These are phyloP conservation scores for Carex parvula DNA, from an alignment of 176 grass and related monocot genomes.

Conservation along the genomic window DNA sequence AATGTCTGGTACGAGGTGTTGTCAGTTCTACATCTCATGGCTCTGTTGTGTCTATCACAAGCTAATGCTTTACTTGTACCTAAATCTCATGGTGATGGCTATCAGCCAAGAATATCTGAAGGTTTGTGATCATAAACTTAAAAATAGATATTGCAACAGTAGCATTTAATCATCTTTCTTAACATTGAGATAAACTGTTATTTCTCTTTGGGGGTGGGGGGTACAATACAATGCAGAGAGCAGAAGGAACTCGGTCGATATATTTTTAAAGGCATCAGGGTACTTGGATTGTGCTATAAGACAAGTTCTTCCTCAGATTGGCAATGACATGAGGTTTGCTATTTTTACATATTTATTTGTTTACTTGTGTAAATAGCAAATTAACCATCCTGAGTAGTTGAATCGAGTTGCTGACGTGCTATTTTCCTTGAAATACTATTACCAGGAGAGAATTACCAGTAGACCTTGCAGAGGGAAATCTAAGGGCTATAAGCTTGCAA, in stretches of 20 bases:
- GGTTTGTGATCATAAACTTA: slow-evolving; percentile 37
- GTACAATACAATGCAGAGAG: slow-evolving; percentile 49
- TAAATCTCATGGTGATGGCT: slow-evolving; percentile 63
- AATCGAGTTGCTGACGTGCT: neutral
- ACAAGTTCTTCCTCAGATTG: slow-evolving; percentile 73
- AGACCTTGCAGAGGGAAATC: slow-evolving; percentile 70
- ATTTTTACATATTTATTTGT: slow-evolving; percentile 18
- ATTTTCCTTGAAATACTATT: slow-evolving; percentile 28
- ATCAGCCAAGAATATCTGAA: slow-evolving; percentile 79
- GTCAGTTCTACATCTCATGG: slow-evolving; percentile 78
- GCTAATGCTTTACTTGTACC: slow-evolving; percentile 79
- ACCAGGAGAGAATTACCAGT: slow-evolving; percentile 85
- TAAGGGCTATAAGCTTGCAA: slow-evolving; percentile 78
- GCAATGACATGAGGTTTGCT: slow-evolving; percentile 55
- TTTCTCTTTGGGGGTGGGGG: neutral
- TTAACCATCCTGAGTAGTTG: neutral
- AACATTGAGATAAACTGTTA: neutral
- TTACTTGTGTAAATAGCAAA: neutral
- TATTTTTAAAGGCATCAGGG: slow-evolving; percentile 88
- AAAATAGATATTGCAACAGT: slow-evolving; percentile 9
- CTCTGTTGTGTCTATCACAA: slow-evolving; percentile 58
- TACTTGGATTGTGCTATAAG: slow-evolving; percentile 73
- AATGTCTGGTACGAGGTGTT: slow-evolving; percentile 90
- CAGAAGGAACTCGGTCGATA: slow-evolving; percentile 53
- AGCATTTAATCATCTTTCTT: neutral